Evolutionary conservation across 2,329 filamentous ascomycete genomes (phyloP).

Genomic region (Microcyclospora tardicrescens): DNA sequence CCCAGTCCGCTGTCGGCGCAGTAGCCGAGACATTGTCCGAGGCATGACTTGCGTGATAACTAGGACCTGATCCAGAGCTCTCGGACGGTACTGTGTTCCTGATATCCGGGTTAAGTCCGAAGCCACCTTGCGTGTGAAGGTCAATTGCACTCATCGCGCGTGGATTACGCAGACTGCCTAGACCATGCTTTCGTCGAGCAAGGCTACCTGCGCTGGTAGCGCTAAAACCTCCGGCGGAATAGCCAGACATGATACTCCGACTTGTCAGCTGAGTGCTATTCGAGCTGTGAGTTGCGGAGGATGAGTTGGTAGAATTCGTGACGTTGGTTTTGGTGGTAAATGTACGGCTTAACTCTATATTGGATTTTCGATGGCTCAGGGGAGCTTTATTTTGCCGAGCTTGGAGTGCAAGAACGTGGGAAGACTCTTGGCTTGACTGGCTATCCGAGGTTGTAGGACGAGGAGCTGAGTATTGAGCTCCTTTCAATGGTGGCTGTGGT

Average conservation of each 20-base stretch:
- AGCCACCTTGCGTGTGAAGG: conserved; percentile 15
- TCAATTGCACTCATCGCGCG: conserved; percentile 10
- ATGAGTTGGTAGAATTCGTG: conserved; percentile 56
- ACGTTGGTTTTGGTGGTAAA: conserved; percentile 79
- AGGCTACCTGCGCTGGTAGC: conserved; percentile 91
- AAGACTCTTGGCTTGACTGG: conserved; percentile 15
- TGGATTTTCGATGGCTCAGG: conserved; percentile 53
- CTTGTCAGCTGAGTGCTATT: conserved; percentile 65
- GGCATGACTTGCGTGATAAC: conserved; percentile 77
- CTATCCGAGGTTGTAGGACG: conserved; percentile 18
- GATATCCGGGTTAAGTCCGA: conserved; percentile 13
- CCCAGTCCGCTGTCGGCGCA: conserved; percentile 53
- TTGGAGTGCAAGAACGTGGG: conserved; percentile 14
- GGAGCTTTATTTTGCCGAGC: conserved; percentile 31
- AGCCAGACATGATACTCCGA: conserved; percentile 84
- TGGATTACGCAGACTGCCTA: conserved; percentile 26
- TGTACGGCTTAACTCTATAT: conserved; percentile 69
- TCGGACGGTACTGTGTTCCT: conserved; percentile 43
- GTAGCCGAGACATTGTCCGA: conserved; percentile 40
- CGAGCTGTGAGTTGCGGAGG: conserved; percentile 46
- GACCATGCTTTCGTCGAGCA: conserved; percentile 55
- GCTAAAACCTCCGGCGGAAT: conserved; percentile 80
- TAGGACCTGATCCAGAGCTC: conserved; percentile 24
- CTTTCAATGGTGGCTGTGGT: conserved; percentile 20
- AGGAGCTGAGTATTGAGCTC: conserved; percentile 12